These are phyloP conservation scores for Kitagawia praeruptora DNA, from an alignment of 129 eudicot genomes.

Conservation along the genomic window DNA sequence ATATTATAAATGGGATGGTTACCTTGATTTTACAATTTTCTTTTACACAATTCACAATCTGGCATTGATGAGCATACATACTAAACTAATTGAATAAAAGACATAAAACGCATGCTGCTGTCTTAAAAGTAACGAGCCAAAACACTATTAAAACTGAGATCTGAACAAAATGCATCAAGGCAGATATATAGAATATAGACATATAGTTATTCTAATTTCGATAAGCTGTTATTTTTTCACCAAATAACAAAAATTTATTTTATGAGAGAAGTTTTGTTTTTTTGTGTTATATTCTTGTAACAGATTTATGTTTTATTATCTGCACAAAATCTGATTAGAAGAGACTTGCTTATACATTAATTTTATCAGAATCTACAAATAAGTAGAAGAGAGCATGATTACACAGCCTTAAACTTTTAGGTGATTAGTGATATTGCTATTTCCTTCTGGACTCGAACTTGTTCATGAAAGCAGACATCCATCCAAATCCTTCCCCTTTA, in stretches of 20 bases:
- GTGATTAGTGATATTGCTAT: neutral
- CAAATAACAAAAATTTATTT: too few relatives aligned
- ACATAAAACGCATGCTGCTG: neutral
- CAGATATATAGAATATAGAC: too few relatives aligned
- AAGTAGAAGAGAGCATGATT: neutral
- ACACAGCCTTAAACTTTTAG: neutral
- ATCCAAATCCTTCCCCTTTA: neutral
- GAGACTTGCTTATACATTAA: too few relatives aligned
- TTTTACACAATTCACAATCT: neutral
- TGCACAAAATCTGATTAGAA: too few relatives aligned
- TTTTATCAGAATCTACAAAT: too few relatives aligned
- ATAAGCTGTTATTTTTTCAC: too few relatives aligned
- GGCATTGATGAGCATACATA: neutral
- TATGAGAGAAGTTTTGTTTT: too few relatives aligned
- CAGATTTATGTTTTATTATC: too few relatives aligned
- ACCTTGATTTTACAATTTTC: neutral
- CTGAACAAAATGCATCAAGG: neutral
- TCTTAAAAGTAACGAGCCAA: too few relatives aligned
- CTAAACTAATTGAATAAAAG: neutral
- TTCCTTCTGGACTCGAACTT: neutral
- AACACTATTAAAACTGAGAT: neutral
- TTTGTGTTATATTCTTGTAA: too few relatives aligned
- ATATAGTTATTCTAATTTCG: neutral
- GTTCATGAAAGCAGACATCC: neutral
- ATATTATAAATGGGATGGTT: too few relatives aligned